Percentiles rank a stretch among this genome's conserved stretches.
phyloP scores from a whole-genome alignment of 163 green algal species.

The Picocystis sp. region DNA sequence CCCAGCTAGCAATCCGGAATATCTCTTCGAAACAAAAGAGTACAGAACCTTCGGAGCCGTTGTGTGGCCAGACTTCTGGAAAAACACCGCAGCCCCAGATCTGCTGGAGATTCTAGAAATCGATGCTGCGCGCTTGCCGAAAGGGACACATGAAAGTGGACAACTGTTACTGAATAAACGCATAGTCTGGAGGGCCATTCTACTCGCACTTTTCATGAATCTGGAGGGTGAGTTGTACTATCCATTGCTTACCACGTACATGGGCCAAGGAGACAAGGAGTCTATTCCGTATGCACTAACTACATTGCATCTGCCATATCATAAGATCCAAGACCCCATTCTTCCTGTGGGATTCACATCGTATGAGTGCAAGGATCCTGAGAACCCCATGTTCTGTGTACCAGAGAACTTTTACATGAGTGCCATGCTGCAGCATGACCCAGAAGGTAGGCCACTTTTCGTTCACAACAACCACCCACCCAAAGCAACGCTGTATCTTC shows the following conservation, averaged over 20 bases:
- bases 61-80: slow-evolving; percentile 55
- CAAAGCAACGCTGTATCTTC: too few species aligned
- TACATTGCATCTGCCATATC: slow-evolving; percentile 15
- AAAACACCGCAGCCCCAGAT: slow-evolving; percentile 23
- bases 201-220: slow-evolving; percentile 19
- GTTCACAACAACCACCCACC: slow-evolving; percentile 32
- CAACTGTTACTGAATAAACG: slow-evolving; percentile 42
- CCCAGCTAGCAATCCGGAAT: slow-evolving; percentile 7
- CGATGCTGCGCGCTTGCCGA: neutral
- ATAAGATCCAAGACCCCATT: slow-evolving; percentile 10
- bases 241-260: slow-evolving; percentile 26
- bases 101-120: slow-evolving; percentile 1
- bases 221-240: slow-evolving; percentile 19
- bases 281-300: slow-evolving; percentile 32
- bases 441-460: slow-evolving; percentile 22
- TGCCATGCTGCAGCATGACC: slow-evolving; percentile 36
- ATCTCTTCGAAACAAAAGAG: slow-evolving; percentile 21
- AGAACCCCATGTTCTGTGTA: slow-evolving; percentile 2
- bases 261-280: slow-evolving; percentile 52
- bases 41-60: slow-evolving; percentile 28
- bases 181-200: slow-evolving; percentile 16
- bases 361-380: slow-evolving; percentile 1
- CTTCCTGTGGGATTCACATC: slow-evolving; percentile 21
- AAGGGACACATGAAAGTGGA: slow-evolving; percentile 22
- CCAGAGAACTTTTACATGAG: slow-evolving; percentile 25